A percentile compares a stretch with the other conserved stretches of the same genome.
Evolutionary conservation across 1,284 basidiomycete species (phyloP).

Genomic region (Trametes pubescens): DNA sequence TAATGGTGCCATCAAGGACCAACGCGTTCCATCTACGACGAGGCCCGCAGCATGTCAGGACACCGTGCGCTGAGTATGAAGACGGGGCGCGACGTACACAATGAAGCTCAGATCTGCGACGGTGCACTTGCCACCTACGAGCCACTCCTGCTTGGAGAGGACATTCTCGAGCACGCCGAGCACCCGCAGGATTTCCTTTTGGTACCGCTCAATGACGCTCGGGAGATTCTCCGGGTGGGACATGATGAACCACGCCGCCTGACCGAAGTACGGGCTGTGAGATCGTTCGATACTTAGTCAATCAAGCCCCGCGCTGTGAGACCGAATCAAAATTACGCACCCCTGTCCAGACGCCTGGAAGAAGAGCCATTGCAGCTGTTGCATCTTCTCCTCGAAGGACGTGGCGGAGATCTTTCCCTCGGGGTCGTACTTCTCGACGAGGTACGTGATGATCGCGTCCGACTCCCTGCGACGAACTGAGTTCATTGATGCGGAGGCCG

Average conservation of each 20-base stretch:
- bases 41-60: neutral
- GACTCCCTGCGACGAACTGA: slow-evolving; percentile 40
- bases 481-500: neutral
- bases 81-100: slow-evolving; percentile 5
- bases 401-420: slow-evolving; percentile 42
- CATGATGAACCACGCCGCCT: slow-evolving; percentile 38
- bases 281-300: neutral
- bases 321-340: slow-evolving; percentile 4
- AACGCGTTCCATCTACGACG: neutral
- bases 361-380: slow-evolving; percentile 40
- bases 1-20: neutral
- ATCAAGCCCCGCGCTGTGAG: too few species aligned
- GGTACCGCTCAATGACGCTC: slow-evolving; percentile 41
- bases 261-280: slow-evolving; percentile 33
- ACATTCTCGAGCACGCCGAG: slow-evolving; percentile 41
- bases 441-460: slow-evolving; percentile 46
- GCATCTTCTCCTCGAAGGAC: slow-evolving; percentile 32
- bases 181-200: slow-evolving; percentile 44
- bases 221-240: slow-evolving; percentile 37
- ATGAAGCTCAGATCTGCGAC: slow-evolving; percentile 23
- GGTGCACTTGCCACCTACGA: slow-evolving; percentile 23
- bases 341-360: slow-evolving; percentile 44
- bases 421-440: slow-evolving; percentile 45
- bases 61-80: neutral
- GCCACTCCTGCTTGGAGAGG: slow-evolving; percentile 29